Percentiles rank a stretch among this genome's conserved stretches.
These are phyloP conservation scores for Plantago coronopus DNA, from an alignment of 305 asterid genomes.

Conservation along the genomic window DNA sequence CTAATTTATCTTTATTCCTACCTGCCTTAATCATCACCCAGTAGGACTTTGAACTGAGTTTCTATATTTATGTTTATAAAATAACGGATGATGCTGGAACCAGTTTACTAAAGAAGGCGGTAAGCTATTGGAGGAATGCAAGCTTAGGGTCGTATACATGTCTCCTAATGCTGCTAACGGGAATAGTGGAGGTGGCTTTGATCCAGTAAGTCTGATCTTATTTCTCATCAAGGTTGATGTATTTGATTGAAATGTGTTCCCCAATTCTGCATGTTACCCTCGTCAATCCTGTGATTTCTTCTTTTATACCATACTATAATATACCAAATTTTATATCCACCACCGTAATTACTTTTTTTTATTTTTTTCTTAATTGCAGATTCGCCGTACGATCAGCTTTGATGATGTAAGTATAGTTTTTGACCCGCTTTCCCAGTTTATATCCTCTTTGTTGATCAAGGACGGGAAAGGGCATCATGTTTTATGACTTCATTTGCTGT, in stretches of 20 bases:
- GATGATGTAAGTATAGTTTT: constrained; percentile 33
- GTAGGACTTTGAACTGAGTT: not conserved
- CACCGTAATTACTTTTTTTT: not conserved
- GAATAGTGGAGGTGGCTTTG: constrained; percentile 29
- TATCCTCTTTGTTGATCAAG: not conserved
- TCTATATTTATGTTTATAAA: constrained; percentile 5
- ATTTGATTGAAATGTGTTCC: not conserved
- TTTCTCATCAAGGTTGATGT: constrained; percentile 4
- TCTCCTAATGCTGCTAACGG: constrained; percentile 35
- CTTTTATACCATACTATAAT: not conserved
- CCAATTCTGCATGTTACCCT: not conserved
- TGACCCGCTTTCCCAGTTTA: not conserved
- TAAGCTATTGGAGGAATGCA: constrained; percentile 51
- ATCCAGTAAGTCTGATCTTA: constrained; percentile 34
- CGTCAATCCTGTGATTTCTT: not conserved
- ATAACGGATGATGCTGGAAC: constrained; percentile 12
- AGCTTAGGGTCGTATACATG: constrained; percentile 63
- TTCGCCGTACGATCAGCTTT: constrained; percentile 22
- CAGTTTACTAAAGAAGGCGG: constrained; percentile 71
- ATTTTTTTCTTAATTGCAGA: constrained; percentile 23
- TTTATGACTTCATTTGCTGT: no score
- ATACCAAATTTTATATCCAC: not conserved
- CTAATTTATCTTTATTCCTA: not conserved
- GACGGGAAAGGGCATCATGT: not conserved
- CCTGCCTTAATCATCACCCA: not conserved